phyloP scores from a whole-genome alignment of 2,329 filamentous ascomycete genomes.

The Arthrobotrys iridis region DNA sequence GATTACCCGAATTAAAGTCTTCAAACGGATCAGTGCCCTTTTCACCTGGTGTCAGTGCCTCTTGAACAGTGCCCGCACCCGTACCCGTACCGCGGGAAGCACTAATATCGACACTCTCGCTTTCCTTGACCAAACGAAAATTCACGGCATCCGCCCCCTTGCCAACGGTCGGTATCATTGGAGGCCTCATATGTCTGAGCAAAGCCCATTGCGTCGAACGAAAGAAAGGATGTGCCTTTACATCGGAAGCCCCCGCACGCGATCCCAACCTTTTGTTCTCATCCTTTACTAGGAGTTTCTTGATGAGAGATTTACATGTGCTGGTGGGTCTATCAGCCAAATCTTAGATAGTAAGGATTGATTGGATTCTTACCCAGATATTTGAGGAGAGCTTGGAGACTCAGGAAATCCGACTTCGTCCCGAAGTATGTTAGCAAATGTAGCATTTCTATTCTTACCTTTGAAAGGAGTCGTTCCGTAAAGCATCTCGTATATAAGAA shows the following conservation, averaged over 20 bases:
- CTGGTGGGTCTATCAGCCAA: constrained; percentile 64
- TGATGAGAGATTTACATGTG: constrained; percentile 93
- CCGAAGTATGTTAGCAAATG: constrained; percentile 94
- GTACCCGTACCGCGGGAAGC: constrained; percentile 62
- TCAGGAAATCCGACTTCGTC: constrained; percentile 98
- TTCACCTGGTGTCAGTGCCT: constrained; percentile 82
- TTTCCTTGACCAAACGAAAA: constrained; percentile 98
- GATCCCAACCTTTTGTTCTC: constrained; percentile 93
- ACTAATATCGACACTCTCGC: constrained; percentile 87
- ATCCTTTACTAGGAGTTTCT: constrained; percentile 97
- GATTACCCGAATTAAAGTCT: constrained; percentile 78
- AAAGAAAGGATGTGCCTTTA: constrained; percentile 97
- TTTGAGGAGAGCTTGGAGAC: constrained; percentile 80
- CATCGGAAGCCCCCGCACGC: constrained; percentile 92
- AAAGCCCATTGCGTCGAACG: constrained; percentile 94
- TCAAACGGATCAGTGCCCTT: constrained; percentile 89
- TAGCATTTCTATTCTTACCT: constrained; percentile 97
- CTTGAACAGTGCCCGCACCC: constrained; percentile 83
- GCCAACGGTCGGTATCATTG: constrained; percentile 91
- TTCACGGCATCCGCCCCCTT: constrained; percentile 93
- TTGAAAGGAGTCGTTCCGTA: constrained; percentile 99
- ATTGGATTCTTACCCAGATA: constrained; percentile 80
- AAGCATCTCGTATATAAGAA: constrained; percentile 98
- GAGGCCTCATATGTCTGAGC: constrained; percentile 96
- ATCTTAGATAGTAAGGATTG: background rate